phyloP scores from a whole-genome alignment of 1,284 basidiomycete species.

The Marasmius tenuissimus region DNA sequence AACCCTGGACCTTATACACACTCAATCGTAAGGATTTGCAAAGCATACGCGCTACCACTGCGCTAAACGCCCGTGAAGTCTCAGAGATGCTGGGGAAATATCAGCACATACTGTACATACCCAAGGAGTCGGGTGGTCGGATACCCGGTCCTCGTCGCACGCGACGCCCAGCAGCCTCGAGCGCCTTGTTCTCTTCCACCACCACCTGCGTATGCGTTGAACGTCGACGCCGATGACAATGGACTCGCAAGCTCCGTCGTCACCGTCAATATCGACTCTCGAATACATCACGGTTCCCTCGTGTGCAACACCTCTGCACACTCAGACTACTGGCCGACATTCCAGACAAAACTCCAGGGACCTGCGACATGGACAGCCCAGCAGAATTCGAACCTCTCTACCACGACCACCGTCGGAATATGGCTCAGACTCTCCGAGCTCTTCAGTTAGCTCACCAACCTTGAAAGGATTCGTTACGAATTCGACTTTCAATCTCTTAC shows the following conservation, averaged over 20 bases:
- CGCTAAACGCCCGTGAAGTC: background rate
- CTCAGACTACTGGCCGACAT: background rate
- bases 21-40: background rate
- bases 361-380: background rate
- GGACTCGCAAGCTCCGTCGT: background rate
- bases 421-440: background rate
- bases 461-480: constrained; percentile 3
- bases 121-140: background rate
- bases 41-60: constrained; percentile 3
- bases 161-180: background rate
- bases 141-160: background rate
- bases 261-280: constrained; percentile 6
- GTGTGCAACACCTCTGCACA: constrained; percentile 10
- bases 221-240: background rate
- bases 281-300: constrained; percentile 11
- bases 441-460: background rate
- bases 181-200: background rate
- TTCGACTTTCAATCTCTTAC: constrained; percentile 13
- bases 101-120: background rate
- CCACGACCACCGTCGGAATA: constrained; percentile 2
- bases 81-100: background rate
- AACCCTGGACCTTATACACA: constrained; percentile 2
- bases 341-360: background rate
- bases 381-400: constrained; percentile 9
- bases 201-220: background rate